phyloP scores from a whole-genome alignment of 1,284 basidiomycete genomes.

The Exsudoporus floridanus region DNA sequence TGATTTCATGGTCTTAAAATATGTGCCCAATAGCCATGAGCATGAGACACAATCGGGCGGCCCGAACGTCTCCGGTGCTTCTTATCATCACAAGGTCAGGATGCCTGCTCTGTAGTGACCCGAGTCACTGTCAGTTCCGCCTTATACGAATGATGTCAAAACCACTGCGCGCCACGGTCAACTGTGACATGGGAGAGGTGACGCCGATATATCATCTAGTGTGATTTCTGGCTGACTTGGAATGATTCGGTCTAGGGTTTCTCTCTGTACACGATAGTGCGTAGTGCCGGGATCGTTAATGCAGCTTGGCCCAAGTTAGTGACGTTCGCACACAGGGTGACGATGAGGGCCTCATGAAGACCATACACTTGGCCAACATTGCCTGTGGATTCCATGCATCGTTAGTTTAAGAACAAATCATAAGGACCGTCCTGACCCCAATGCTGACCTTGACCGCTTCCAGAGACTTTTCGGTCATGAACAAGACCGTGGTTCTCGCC shows the following conservation, averaged over 20 bases:
- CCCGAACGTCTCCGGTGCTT: conserved; percentile 3
- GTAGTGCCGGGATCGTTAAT: conserved; percentile 1
- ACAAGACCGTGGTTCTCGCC: conserved; percentile 54
- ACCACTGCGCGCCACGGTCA: conserved; percentile 48
- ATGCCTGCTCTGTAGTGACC: neutral
- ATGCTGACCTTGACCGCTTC: neutral
- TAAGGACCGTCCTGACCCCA: neutral
- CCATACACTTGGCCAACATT: conserved; percentile 61
- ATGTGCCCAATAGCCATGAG: neutral
- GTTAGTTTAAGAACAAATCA: conserved; percentile 34
- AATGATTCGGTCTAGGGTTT: conserved; percentile 43
- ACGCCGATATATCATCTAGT: conserved; percentile 1
- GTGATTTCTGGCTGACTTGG: conserved; percentile 2
- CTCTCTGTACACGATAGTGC: conserved; percentile 51
- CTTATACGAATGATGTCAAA: conserved; percentile 19
- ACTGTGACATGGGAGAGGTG: conserved; percentile 67
- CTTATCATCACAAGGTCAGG: neutral
- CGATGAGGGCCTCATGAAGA: conserved; percentile 59
- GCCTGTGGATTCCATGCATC: conserved; percentile 67
- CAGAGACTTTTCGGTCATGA: conserved; percentile 63
- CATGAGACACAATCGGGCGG: neutral
- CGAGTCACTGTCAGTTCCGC: neutral
- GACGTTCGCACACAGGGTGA: conserved; percentile 43
- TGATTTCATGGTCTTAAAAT: neutral
- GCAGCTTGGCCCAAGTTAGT: neutral